Evolutionary conservation across 2,329 filamentous ascomycete genomes (phyloP), one percentile per base, ranked within the genome.

Genomic region (Lasiodiplodia sp.): DNA sequence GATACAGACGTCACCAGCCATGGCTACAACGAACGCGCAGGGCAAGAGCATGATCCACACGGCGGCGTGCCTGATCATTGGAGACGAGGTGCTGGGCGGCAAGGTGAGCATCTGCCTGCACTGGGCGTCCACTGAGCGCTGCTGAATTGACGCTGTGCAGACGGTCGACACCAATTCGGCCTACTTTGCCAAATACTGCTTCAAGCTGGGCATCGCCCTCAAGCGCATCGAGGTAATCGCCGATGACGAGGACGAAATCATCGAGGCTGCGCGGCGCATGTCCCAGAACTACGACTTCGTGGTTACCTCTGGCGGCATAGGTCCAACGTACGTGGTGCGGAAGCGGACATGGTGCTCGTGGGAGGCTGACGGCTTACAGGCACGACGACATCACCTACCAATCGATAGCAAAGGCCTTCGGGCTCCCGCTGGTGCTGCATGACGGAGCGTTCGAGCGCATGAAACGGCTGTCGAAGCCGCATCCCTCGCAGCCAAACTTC

Each of bases 351-450:
- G 68, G 7, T 66, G 62, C 70, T 73, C 74, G 71, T 75, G 69
- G 47, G 51, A 66, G 52, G 67, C 52, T 60, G 51, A 57, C 25
- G 49, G 51, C 67, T 69, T 71, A 71, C 73, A 96, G 93, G 68
- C 95, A 98, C 83, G 96, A 99, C 80, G 96, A 99, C 78, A 98
- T 98, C 73, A 98, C 96, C 31, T 99, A 99, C 82, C 86, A 92
- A 76, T 95, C 93, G 49, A 96, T 99, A 78, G 94, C 93, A 71
- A 94, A 93, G 78, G 96, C 94, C 8, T 98, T 97, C 78, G 82
- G 84, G 53, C 85, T 97, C 8, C 87, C 90, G 16, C 84, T 98
- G 21, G 87, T 90, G 72, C 86, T 97, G 34, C 93, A 98, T 83
- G 82, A 92, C 53, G 87, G 88, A 69, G 90, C 94, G 0, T 92